These are phyloP conservation scores for Pseudohyphozyma bogoriensis DNA, from an alignment of 768 basidiomycete genomes.

Conservation along the genomic window DNA sequence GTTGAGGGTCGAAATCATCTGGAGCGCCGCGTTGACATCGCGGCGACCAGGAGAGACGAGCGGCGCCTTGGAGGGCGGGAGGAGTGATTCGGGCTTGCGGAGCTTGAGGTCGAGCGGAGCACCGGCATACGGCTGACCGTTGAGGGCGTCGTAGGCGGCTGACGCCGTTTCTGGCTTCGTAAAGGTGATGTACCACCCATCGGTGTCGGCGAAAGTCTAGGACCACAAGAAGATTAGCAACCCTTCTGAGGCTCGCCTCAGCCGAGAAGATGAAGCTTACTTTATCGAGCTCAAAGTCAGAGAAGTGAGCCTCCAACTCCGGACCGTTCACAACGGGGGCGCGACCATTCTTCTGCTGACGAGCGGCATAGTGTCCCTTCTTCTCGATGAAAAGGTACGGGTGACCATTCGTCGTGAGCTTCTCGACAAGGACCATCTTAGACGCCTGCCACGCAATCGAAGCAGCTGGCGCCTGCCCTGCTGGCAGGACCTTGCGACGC, in stretches of 20 bases:
- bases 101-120: slow-evolving; percentile 27
- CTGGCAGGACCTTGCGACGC: background rate
- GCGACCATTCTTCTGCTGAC: background rate
- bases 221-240: too few relatives aligned
- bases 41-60: slow-evolving; percentile 1
- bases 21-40: slow-evolving; percentile 5
- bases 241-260: background rate
- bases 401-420: slow-evolving; percentile 19
- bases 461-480: slow-evolving; percentile 10
- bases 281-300: slow-evolving; percentile 14
- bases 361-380: background rate
- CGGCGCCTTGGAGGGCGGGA: background rate
- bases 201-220: slow-evolving; percentile 25
- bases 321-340: slow-evolving; percentile 14
- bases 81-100: background rate
- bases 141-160: slow-evolving; percentile 57
- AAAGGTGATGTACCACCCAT: slow-evolving; percentile 76
- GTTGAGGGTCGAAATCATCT: slow-evolving; percentile 2
- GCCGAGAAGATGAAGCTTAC: background rate
- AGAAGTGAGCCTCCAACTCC: slow-evolving; percentile 23
- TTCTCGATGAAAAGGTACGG: slow-evolving; percentile 15
- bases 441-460: slow-evolving; percentile 24
- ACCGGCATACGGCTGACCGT: slow-evolving; percentile 34
- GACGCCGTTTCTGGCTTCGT: slow-evolving; percentile 52
- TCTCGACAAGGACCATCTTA: slow-evolving; percentile 18